These are phyloP conservation scores for Exobasidium cylindrosporum DNA, from an alignment of 1,284 basidiomycete species.

Conservation along the genomic window DNA sequence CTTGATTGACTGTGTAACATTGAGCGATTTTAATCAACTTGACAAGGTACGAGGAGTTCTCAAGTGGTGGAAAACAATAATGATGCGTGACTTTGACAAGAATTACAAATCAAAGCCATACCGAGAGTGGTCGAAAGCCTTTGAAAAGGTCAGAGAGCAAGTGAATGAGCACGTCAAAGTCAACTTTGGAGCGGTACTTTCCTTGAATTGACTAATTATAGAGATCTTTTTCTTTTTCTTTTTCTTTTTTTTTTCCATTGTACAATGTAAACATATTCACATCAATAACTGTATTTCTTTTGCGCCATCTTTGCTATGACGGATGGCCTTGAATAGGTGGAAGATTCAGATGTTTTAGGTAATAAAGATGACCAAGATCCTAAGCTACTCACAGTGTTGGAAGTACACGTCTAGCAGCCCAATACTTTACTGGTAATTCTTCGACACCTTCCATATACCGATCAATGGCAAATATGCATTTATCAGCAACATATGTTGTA, in stretches of 20 bases:
- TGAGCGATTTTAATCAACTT: not conserved
- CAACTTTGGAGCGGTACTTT: not conserved
- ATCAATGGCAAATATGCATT: slow-evolving; percentile 37
- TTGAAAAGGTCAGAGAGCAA: not conserved
- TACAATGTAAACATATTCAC: not conserved
- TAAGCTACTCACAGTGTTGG: slow-evolving; percentile 25
- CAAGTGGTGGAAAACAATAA: not conserved
- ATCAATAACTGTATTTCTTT: slow-evolving; percentile 25
- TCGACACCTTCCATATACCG: slow-evolving; percentile 25
- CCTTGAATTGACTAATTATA: not conserved
- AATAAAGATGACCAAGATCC: too few species aligned
- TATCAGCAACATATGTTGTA: slow-evolving; percentile 25
- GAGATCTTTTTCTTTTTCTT: too few species aligned
- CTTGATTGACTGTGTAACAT: not conserved
- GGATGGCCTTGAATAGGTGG: too few species aligned
- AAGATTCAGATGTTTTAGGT: too few species aligned
- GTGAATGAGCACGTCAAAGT: not conserved
- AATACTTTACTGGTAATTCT: slow-evolving; percentile 31
- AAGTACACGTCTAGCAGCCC: slow-evolving; percentile 26
- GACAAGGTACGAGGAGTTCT: not conserved
- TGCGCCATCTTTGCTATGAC: slow-evolving; percentile 18
- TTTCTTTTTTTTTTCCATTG: too few species aligned
- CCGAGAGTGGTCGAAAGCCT: not conserved
- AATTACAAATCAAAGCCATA: not conserved
- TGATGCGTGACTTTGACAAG: not conserved